These are phyloP conservation scores for Penicillium malachiteum DNA, from an alignment of 495 filamentous ascomycete species.

Conservation along the genomic window DNA sequence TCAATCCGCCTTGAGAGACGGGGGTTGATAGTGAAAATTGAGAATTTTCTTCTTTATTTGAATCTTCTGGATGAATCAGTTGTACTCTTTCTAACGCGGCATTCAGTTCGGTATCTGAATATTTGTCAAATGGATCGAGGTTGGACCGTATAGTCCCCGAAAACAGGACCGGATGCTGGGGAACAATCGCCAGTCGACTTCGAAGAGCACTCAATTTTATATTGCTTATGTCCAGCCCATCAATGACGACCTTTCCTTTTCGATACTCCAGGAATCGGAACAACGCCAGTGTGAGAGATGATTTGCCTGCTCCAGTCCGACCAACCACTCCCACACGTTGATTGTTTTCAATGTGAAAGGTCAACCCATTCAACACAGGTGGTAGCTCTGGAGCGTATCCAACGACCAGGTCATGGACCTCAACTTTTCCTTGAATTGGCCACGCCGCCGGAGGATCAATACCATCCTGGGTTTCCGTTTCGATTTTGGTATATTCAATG, in stretches of 20 bases:
- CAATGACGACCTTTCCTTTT: background rate
- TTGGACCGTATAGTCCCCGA: slow-evolving; percentile 82
- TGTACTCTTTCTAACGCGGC: slow-evolving; percentile 20
- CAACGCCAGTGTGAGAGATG: background rate
- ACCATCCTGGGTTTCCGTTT: slow-evolving; percentile 54
- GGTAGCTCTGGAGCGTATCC: slow-evolving; percentile 9
- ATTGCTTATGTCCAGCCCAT: no score
- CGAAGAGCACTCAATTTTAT: slow-evolving; percentile 67
- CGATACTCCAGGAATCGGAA: background rate
- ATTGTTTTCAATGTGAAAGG: slow-evolving; percentile 30
- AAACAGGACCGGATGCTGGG: slow-evolving; percentile 87
- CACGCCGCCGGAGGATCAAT: slow-evolving; percentile 66
- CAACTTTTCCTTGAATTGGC: slow-evolving; percentile 72
- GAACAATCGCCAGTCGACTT: slow-evolving; percentile 82
- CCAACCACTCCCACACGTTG: slow-evolving; percentile 18
- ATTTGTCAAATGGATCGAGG: slow-evolving; percentile 77
- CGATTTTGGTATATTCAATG: slow-evolving; percentile 56
- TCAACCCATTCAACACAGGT: slow-evolving; percentile 2
- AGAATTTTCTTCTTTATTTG: no score
- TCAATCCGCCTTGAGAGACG: slow-evolving; percentile 22
- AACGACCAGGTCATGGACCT: slow-evolving; percentile 75
- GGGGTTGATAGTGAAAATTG: no score
- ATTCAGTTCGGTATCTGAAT: slow-evolving; percentile 71
- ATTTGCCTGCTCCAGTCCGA: slow-evolving; percentile 1
- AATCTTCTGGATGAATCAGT: no score